Conservation (phyloP, 805 yeast species). For the Lachancea lanzarotensis region DNA sequence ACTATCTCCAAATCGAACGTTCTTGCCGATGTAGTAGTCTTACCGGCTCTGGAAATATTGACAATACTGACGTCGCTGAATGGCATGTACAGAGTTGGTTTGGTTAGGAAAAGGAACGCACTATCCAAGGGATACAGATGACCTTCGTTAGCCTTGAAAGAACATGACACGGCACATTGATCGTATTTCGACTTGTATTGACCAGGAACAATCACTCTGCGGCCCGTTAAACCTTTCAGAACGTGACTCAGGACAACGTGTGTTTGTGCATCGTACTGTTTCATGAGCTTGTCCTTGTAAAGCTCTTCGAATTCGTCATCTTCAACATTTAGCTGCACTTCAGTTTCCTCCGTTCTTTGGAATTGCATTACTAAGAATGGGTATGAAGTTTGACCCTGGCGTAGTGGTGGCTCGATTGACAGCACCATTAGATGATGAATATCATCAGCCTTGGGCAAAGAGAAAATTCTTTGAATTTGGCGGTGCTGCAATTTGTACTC, state of each 20-base stretch:
- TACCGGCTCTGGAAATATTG: conserved; percentile 84
- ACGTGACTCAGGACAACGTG: conserved; percentile 83
- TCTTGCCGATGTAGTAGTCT: conserved; percentile 65
- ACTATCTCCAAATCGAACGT: conserved; percentile 87
- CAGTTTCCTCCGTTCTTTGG: conserved; percentile 82
- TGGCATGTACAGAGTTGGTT: conserved; percentile 90
- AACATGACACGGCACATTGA: conserved; percentile 84
- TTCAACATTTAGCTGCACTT: conserved; percentile 77
- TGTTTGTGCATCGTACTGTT: conserved; percentile 73
- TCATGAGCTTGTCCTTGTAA: conserved; percentile 69
- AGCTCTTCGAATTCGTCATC: conserved; percentile 73
- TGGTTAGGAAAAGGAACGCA: conserved; percentile 83
- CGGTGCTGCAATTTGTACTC: conserved; percentile 91
- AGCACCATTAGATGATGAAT: conserved; percentile 79
- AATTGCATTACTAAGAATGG: conserved; percentile 90
- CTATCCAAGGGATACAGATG: conserved; percentile 88
- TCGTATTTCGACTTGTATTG: conserved; percentile 66
- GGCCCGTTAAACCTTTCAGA: conserved; percentile 82
- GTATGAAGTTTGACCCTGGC: conserved; percentile 97
- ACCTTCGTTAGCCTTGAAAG: conserved; percentile 93
- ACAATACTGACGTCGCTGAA: conserved; percentile 71
- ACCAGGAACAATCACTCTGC: conserved; percentile 80
- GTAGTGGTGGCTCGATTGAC: conserved; percentile 92
- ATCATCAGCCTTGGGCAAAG: conserved; percentile 92
- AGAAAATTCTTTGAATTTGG: conserved; percentile 83